Evolutionary conservation across 805 yeast genomes (phyloP), one percentile per base, ranked within the genome.

Genomic region (Hanseniaspora hatyaiensis): DNA sequence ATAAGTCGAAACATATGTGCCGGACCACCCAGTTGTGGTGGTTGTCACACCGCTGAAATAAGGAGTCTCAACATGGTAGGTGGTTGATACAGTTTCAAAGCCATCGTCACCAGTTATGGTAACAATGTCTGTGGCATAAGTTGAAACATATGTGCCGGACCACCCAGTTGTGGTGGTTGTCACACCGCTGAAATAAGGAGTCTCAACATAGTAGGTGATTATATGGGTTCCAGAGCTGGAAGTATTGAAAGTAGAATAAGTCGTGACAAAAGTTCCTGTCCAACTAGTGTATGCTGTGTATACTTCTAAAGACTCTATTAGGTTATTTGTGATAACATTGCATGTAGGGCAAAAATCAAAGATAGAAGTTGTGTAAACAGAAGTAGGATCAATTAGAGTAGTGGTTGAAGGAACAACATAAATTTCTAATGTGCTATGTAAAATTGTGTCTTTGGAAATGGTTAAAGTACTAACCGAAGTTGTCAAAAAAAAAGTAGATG

Each of bases 21-120:
- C 46, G 20, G 37, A 24, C 33, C 44, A 36, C 15, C 29, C 29
- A 15, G 30, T 30, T 12, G 45, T 30, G 12, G 45, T 40, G 6
- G 37, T 22, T 16, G 31, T 40, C 6, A n/a, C n/a, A 24, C 20
- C 29, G 19, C 24, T 23, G n/a, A 23, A 24, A 8, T 19, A 12
- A 30, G 54, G 54, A 16, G 52, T 50, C 39, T 52, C 49, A 23
- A 52, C 54, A 20, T 50, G 38, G 49, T 50, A 49, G 24, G 49
- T 15, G 16, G 53, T 52, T 11, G 34, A 46, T 3, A 36, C 47
- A 28, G 54, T 50, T 15, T 41, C 52, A 6, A 19, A 26, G 16
- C 51, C 50, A 24, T 52, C 52, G 8, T 53, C 28, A 23, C 54
- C 54, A 16, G 51, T 47, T 12, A 49, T 20, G 8, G 54, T 50